These are phyloP conservation scores for Geum urbanum DNA, from an alignment of 306 rosid species.

Conservation along the genomic window DNA sequence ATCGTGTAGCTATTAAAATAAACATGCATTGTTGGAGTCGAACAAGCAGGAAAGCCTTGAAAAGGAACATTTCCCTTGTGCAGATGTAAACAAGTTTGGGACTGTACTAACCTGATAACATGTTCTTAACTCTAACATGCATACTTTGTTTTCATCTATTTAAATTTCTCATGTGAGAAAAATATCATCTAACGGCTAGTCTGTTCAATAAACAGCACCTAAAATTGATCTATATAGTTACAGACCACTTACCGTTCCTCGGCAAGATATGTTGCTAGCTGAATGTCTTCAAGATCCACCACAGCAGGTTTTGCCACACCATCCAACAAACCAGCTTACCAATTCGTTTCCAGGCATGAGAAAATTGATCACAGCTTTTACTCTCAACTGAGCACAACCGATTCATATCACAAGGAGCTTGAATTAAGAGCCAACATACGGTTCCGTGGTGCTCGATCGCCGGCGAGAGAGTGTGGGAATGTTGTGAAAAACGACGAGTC, in stretches of 20 bases:
- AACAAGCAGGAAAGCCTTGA: not conserved
- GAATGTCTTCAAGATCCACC: constrained; percentile 75
- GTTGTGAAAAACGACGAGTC: not conserved
- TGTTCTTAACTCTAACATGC: not conserved
- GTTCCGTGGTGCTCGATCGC: constrained; percentile 35
- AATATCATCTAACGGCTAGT: not conserved
- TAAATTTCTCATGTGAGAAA: no score
- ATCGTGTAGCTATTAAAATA: constrained; percentile 7
- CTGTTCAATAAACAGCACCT: constrained; percentile 7
- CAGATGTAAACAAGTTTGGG: not conserved
- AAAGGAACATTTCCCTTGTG: not conserved
- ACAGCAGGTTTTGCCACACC: constrained; percentile 55
- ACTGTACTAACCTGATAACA: not conserved
- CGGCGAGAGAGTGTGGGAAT: constrained; percentile 1
- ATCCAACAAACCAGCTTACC: constrained; percentile 76
- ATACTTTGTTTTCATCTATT: not conserved
- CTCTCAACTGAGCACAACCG: constrained; percentile 85
- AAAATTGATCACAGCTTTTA: constrained; percentile 59
- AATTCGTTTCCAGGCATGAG: constrained; percentile 60
- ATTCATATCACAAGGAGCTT: constrained; percentile 21
- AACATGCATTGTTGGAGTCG: constrained; percentile 1
- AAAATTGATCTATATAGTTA: constrained; percentile 8
- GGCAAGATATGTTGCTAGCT: constrained; percentile 61
- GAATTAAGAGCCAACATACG: not conserved
- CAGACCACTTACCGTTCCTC: constrained; percentile 65